phyloP scores from a whole-genome alignment of 345 rosid genomes.

The Streptanthus diversifolius region DNA sequence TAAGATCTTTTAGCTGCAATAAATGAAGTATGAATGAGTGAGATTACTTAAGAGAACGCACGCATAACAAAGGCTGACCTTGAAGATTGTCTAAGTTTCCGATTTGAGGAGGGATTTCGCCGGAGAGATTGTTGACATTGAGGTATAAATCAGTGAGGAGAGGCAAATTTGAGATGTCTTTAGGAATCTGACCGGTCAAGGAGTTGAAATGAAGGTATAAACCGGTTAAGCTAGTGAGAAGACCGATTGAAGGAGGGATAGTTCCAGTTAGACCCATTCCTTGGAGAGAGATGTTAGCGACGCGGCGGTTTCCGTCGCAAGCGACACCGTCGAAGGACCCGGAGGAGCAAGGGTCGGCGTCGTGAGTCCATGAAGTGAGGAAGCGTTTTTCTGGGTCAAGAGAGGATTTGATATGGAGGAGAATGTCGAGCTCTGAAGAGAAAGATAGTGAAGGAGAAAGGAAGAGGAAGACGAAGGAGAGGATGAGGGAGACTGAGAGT shows the following conservation, averaged over 20 bases:
- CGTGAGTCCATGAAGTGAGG: conserved; percentile 67
- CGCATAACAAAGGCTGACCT: conserved; percentile 48
- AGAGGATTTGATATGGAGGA: conserved; percentile 71
- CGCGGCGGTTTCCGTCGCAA: conserved; percentile 63
- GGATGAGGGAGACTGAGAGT: conserved; percentile 27
- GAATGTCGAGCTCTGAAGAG: conserved; percentile 55
- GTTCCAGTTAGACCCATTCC: conserved; percentile 82
- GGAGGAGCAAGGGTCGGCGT: conserved; percentile 52
- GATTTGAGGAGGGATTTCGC: conserved; percentile 65
- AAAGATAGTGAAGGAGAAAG: conserved; percentile 40
- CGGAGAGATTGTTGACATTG: conserved; percentile 79
- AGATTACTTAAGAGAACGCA: conserved; percentile 15
- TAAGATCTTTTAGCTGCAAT: conserved; percentile 4
- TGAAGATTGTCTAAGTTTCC: conserved; percentile 73
- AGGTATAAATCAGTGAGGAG: conserved; percentile 75
- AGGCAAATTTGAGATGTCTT: conserved; percentile 60
- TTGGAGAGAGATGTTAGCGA: conserved; percentile 82
- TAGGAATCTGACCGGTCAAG: conserved; percentile 67
- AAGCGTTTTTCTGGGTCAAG: conserved; percentile 69
- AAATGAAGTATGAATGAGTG: conserved; percentile 6
- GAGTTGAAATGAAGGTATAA: conserved; percentile 88
- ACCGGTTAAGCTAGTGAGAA: conserved; percentile 75
- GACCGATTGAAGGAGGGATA: conserved; percentile 70
- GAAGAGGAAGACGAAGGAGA: conserved; percentile 32
- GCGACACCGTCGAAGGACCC: conserved; percentile 79